A percentile compares a stretch with the other conserved stretches of the same genome.
These are phyloP conservation scores for Apophysomyces elegans DNA, from an alignment of 371 early-diverging fungal species.

Conservation along the genomic window DNA sequence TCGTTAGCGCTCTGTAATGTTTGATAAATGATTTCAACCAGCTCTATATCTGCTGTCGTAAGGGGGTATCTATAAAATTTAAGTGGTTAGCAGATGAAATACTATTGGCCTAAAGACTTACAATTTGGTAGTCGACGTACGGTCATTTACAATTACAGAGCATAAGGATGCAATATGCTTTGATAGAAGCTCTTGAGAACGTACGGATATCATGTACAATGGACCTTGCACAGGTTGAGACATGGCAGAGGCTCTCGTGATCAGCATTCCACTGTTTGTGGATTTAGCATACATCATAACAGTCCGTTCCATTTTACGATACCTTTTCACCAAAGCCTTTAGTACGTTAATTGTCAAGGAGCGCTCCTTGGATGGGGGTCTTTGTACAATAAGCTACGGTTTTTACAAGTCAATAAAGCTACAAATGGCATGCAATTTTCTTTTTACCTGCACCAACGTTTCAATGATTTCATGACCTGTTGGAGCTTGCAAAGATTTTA, in stretches of 20 bases:
- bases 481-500: constrained; percentile 23
- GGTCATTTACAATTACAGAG: constrained; percentile 31
- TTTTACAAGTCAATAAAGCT: neutral
- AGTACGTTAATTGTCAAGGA: constrained; percentile 33
- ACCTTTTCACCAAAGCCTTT: constrained; percentile 35
- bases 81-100: neutral
- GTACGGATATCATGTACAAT: constrained; percentile 33
- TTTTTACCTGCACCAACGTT: constrained; percentile 24
- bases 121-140: constrained; percentile 26
- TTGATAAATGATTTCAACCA: constrained; percentile 41
- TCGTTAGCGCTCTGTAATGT: constrained; percentile 33
- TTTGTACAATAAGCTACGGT: constrained; percentile 22
- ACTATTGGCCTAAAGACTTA: constrained; percentile 7
- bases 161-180: constrained; percentile 33
- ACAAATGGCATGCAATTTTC: neutral
- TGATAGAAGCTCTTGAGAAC: constrained; percentile 30
- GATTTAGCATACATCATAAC: neutral
- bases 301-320: neutral
- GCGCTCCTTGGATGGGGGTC: constrained; percentile 25
- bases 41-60: constrained; percentile 36
- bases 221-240: constrained; percentile 44
- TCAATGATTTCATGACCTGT: constrained; percentile 27
- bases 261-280: constrained; percentile 35
- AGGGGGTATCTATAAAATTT: constrained; percentile 25
- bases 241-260: constrained; percentile 32